phyloP scores from a whole-genome alignment of 1,284 basidiomycete genomes.

The Athelia sp. region DNA sequence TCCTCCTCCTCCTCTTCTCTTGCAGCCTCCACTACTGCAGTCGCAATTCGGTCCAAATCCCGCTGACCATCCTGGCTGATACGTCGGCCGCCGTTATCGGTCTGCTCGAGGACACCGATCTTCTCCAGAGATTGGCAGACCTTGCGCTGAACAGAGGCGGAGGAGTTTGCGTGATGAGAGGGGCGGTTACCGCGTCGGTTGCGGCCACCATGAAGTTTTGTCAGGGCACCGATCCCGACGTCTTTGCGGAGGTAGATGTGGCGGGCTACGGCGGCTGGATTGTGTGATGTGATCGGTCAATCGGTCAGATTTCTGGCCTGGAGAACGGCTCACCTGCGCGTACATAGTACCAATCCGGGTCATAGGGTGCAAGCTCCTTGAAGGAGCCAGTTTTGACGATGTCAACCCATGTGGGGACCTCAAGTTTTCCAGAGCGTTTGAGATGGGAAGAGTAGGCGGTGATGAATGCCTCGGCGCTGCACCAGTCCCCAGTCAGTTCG shows the following conservation, averaged over 20 bases:
- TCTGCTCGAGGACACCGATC: conserved; percentile 96
- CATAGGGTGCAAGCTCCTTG: conserved; percentile 99
- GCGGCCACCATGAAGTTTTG: conserved; percentile 96
- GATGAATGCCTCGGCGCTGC: conserved; percentile 88
- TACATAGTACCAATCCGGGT: conserved; percentile 99
- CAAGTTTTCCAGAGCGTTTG: conserved; percentile 95
- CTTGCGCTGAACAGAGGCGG: conserved; percentile 86
- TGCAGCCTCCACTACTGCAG: conserved; percentile 87
- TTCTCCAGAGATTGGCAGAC: conserved; percentile 97
- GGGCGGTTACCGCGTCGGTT: conserved; percentile 94
- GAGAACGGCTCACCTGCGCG: conserved; percentile 73
- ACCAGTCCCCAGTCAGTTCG: conserved; percentile 13
- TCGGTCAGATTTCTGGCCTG: conserved; percentile 4
- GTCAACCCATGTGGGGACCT: conserved; percentile 99
- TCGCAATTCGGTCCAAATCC: conserved; percentile 98
- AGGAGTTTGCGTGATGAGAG: conserved; percentile 89
- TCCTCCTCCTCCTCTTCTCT: conserved; percentile 86
- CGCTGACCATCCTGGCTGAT: conserved; percentile 97
- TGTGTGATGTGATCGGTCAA: conserved; percentile 4
- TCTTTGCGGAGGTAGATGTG: conserved; percentile 99
- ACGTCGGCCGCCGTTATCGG: conserved; percentile 91
- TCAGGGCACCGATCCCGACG: conserved; percentile 93
- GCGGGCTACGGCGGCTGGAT: conserved; percentile 90
- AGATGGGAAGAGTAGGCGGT: conserved; percentile 89
- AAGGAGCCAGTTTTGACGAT: conserved; percentile 97